Base-by-base conservation (phyloP, 2,329 filamentous ascomycete species). In the Aspergillus novofumigatus region DNA sequence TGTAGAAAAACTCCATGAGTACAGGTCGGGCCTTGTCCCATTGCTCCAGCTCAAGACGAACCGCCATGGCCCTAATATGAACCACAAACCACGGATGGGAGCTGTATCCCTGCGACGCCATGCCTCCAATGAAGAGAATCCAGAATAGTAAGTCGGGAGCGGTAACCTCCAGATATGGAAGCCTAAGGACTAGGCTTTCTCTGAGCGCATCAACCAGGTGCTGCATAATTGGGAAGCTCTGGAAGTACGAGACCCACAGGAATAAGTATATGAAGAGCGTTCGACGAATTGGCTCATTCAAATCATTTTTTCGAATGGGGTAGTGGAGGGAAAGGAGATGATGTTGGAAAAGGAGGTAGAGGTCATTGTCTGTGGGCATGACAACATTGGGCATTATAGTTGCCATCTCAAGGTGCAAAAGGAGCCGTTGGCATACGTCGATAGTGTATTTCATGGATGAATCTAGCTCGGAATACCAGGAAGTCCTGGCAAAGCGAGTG, bases 61-160 rank as follows among this genome's bases (percentile, higher is more conserved):
- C 17, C 25, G 48, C 38, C 21, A 41, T 51, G 14, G 28, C 23
- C 3, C n/a, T 26, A 9, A 51, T 35, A 9, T 29, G 14, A 3
- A 4, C 17, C 9, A 55, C 48, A 23, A 55, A 55, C 53, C 53
- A 55, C 0, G 47, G 3, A 42, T 55, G 48, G 7, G 17, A 21
- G 2, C 17, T 5, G 20, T 51, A 51, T 21, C 48, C 53, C n/a
- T 47, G 48, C 48, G 53, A 51, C n/a, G 53, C 53, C 38, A 55
- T 29, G 14, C 48, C 35, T n/a, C 53, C 53, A 11, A 55, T 35
- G 32, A 55, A 51, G 0, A 55, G 49, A n/a, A 55, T 55, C 53
- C 53, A 55, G 32, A 55, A 55, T 20, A 55, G 49, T 11, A 55
- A 49, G 17, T 55, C 53, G 21, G 53, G 49, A 2, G 53, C 23